Conservation (phyloP, 2,329 filamentous ascomycete genomes). For the Fusarium irregulare region DNA sequence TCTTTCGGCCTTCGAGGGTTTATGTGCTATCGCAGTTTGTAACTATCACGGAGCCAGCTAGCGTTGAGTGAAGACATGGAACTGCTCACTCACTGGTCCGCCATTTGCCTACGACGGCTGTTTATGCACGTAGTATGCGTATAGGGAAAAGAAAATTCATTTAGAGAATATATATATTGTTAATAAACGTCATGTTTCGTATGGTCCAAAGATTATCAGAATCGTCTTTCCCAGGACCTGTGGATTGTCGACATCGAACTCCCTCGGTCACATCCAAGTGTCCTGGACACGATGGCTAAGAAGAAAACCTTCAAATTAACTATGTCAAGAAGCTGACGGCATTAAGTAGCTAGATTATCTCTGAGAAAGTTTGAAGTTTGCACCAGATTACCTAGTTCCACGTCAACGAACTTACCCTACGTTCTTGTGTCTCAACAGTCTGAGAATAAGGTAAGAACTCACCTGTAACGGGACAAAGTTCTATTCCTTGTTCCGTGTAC, state of each 20-base stretch:
- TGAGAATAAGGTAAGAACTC: conserved; percentile 3
- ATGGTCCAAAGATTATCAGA: not conserved
- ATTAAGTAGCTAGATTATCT: not conserved
- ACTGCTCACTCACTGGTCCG: not conserved
- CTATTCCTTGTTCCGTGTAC: conserved; percentile 18
- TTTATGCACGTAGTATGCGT: not conserved
- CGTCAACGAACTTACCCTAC: conserved; percentile 15
- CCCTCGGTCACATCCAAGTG: too few species aligned
- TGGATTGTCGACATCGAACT: too few species aligned
- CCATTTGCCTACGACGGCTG: not conserved
- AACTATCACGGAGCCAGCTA: not conserved
- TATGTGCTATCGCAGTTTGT: not conserved
- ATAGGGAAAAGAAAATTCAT: not conserved
- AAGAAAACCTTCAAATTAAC: not conserved
- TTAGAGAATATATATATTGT: not conserved
- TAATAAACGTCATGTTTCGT: not conserved
- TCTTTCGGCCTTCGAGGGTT: not conserved
- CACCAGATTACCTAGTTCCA: not conserved
- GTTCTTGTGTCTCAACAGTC: not conserved
- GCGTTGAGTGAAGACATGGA: not conserved
- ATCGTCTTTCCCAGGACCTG: not conserved
- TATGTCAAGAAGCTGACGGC: conserved; percentile 11
- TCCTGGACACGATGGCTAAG: not conserved
- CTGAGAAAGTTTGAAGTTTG: not conserved
- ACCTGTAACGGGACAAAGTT: conserved; percentile 13